These are phyloP conservation scores for Basidiobolus heterosporus DNA, from an alignment of 371 early-diverging fungal genomes.

Conservation along the genomic window DNA sequence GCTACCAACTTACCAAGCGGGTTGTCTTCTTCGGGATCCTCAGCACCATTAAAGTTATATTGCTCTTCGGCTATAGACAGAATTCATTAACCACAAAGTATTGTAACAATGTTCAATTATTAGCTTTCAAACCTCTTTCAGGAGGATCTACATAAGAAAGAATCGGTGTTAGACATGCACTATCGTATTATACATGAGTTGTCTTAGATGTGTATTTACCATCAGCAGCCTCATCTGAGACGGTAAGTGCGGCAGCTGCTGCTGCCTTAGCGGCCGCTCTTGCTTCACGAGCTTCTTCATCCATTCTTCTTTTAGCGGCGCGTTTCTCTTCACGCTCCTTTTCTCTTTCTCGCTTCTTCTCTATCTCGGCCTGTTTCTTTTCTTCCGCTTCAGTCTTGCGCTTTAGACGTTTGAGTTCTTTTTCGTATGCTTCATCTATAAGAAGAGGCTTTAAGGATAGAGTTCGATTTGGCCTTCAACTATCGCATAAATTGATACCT, in stretches of 20 bases:
- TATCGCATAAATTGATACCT: neutral
- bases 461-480: neutral
- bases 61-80: too few species aligned
- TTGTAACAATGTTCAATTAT: too few species aligned
- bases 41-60: too few species aligned
- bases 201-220: too few species aligned
- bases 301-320: constrained; percentile 2
- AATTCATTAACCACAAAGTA: too few species aligned
- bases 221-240: constrained; percentile 4
- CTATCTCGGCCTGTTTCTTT: constrained; percentile 5
- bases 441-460: neutral
- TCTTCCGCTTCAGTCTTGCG: constrained; percentile 10
- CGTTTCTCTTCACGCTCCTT: constrained; percentile 3
- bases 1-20: constrained; percentile 7
- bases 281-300: constrained; percentile 7
- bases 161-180: constrained; percentile 1
- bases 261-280: constrained; percentile 5
- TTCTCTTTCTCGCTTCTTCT: constrained; percentile 5
- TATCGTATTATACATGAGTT: too few species aligned
- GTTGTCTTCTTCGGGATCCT: neutral
- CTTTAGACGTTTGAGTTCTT: constrained; percentile 11
- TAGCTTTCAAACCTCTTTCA: too few species aligned
- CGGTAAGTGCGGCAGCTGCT: constrained; percentile 3
- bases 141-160: constrained; percentile 1
- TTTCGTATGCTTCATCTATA: constrained; percentile 11